These are phyloP conservation scores for Venturia asperata DNA, from an alignment of 2,329 filamentous ascomycete genomes.

Conservation along the genomic window DNA sequence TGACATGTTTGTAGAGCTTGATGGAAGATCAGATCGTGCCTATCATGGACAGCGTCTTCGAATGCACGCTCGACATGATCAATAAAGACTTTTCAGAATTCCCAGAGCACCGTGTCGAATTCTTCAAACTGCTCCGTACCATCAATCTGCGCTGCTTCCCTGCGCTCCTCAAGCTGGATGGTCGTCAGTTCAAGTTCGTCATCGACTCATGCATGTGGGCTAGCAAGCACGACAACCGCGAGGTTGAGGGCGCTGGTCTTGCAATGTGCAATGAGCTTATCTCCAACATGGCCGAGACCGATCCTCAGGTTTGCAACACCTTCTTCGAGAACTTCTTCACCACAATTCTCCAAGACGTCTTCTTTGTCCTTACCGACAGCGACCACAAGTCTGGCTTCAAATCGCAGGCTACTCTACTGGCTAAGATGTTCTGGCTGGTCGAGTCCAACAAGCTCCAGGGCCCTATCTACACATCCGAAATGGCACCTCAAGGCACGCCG, in stretches of 20 bases:
- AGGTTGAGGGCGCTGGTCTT: slow-evolving; percentile 91
- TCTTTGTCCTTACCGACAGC: slow-evolving; percentile 94
- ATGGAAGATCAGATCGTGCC: slow-evolving; percentile 98
- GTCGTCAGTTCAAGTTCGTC: slow-evolving; percentile 96
- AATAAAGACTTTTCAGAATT: slow-evolving; percentile 99
- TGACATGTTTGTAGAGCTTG: slow-evolving; percentile 53
- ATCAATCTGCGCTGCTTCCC: slow-evolving; percentile 98
- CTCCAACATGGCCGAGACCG: slow-evolving; percentile 92
- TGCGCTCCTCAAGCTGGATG: slow-evolving; percentile 85
- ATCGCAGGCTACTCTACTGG: slow-evolving; percentile 87
- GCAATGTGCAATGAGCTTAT: slow-evolving; percentile 98
- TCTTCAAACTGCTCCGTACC: slow-evolving; percentile 91
- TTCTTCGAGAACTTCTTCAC: slow-evolving; percentile 99
- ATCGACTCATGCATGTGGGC: slow-evolving; percentile 99
- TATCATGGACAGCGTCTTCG: slow-evolving; percentile 98
- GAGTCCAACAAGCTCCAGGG: slow-evolving; percentile 83
- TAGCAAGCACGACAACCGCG: slow-evolving; percentile 99
- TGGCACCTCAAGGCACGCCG: slow-evolving; percentile 72
- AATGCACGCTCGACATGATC: slow-evolving; percentile 98
- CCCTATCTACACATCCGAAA: slow-evolving; percentile 78
- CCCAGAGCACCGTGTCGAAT: slow-evolving; percentile 97
- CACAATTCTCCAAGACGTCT: slow-evolving; percentile 91
- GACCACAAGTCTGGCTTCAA: slow-evolving; percentile 99
- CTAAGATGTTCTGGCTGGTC: slow-evolving; percentile 96
- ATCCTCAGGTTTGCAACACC: slow-evolving; percentile 74